Evolutionary conservation across 140 eudicot genomes (phyloP), one percentile per base, ranked within the genome.

Genomic region (Senecio squalidus): DNA sequence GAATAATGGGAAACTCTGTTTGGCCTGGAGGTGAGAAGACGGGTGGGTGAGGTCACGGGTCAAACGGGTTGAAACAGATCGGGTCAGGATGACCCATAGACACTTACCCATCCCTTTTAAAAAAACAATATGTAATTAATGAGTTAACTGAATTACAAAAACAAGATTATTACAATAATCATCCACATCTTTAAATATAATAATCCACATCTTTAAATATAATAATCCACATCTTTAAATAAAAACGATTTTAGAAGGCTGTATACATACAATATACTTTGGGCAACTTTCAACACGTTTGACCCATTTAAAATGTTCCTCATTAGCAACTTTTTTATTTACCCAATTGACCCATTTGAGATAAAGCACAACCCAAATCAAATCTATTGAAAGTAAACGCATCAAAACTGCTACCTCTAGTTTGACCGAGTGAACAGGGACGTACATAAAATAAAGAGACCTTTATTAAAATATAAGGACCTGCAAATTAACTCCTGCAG

Each of bases 401-500:
- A n/a, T 34, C 62, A 33, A 56, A 56, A 14, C 13, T 30, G n/a
- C 44, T n/a, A 29, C 41, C 22, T 21, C 23, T 47, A 30, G 16
- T 52, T 34, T 38, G 40, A 47, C 38, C 53, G 1, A 59, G 38
- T 48, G 30, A 54, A 62, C 15, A 58, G 24, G 58, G 18, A 64
- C 25, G 48, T 14, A 15, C 15, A 9, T 36, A n/a, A 33, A 34
- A 70, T 11, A 52, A 45, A 36, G 20, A 51, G 48, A 28, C 53
- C 53, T 62, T 57, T 44, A 64, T 61, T 21, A 58, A 62, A 29
- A 51, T 43, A 28, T 27, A 53, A 46, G 54, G 17, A 91, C 98
- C 98, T 91, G 98, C 63, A 92, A 74, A 77, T 82, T 87, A 49
- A 92, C 75, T 63, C 96, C 94, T n/a, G 84, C 52, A 9, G 96